Evolutionary conservation across 805 yeast genomes (phyloP).

Genomic region (Ogataea glucozyma): DNA sequence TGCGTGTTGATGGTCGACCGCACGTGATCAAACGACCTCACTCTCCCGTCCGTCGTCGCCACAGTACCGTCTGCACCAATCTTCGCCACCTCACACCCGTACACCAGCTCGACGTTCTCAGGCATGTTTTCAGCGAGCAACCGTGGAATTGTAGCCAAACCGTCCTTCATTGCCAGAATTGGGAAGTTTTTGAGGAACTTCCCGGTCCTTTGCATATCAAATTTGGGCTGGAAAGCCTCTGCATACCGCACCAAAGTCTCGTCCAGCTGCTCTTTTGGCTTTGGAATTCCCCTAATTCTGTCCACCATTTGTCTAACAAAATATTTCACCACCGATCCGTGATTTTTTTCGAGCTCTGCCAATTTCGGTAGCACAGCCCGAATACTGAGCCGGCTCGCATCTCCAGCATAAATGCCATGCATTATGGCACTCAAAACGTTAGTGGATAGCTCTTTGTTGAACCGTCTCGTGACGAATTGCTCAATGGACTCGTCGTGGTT

Average conservation of each 20-base stretch:
- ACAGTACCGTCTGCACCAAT: conserved; percentile 19
- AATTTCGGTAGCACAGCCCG: conserved; percentile 57
- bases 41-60: conserved; percentile 2
- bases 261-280: conserved; percentile 21
- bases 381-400: conserved; percentile 64
- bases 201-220: conserved; percentile 41
- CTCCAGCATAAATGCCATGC: conserved; percentile 94
- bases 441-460: conserved; percentile 54
- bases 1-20: conserved; percentile 58
- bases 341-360: conserved; percentile 55
- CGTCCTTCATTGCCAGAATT: conserved; percentile 55
- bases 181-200: conserved; percentile 53
- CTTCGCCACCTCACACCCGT: conserved; percentile 29
- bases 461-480: conserved; percentile 65
- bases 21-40: conserved; percentile 49
- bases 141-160: conserved; percentile 55
- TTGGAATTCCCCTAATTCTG: conserved; percentile 17
- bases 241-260: conserved; percentile 41
- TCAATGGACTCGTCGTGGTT: conserved; percentile 70
- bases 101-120: conserved; percentile 44
- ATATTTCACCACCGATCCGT: conserved; percentile 59
- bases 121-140: conserved; percentile 41
- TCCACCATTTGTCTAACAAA: conserved; percentile 38
- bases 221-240: conserved; percentile 39
- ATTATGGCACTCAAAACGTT: conserved; percentile 77